A percentile compares a stretch with the other conserved stretches of the same genome.
Evolutionary conservation across 1,284 basidiomycete species (phyloP).

Genomic region (Leccinum glutinopallens): DNA sequence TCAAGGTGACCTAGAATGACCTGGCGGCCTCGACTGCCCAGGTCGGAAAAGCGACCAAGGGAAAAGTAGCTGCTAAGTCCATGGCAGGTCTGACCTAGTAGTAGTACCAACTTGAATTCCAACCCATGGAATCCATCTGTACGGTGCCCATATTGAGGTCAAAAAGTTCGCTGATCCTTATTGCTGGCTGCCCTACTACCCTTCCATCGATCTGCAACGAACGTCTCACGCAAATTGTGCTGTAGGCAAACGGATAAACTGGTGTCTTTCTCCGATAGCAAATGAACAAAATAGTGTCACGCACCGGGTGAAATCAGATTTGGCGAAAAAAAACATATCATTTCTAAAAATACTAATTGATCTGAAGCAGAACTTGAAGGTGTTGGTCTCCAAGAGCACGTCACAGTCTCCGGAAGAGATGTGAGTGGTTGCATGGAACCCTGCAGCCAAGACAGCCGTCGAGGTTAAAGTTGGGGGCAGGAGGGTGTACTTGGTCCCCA

Average conservation of each 20-base stretch:
- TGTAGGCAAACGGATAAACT: slow-evolving; percentile 95
- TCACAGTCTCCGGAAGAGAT: slow-evolving; percentile 81
- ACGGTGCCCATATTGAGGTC: slow-evolving; percentile 84
- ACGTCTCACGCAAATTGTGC: slow-evolving; percentile 47
- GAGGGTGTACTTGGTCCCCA: slow-evolving; percentile 91
- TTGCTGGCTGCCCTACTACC: slow-evolving; percentile 87
- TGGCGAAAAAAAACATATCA: slow-evolving; percentile 95
- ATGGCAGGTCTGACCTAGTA: slow-evolving; percentile 82
- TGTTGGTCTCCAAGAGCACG: slow-evolving; percentile 96
- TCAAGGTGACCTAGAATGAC: slow-evolving; percentile 36
- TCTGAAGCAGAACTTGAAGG: slow-evolving; percentile 83
- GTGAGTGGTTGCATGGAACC: slow-evolving; percentile 85
- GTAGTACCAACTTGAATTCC: slow-evolving; percentile 70
- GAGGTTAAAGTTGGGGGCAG: slow-evolving; percentile 73
- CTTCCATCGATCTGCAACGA: slow-evolving; percentile 93
- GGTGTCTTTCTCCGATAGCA: slow-evolving; percentile 99
- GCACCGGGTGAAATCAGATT: no score
- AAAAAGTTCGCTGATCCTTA: slow-evolving; percentile 94
- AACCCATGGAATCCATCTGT: slow-evolving; percentile 88
- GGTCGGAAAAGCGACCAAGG: slow-evolving; percentile 91
- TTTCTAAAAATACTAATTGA: slow-evolving; percentile 72
- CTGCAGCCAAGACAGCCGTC: slow-evolving; percentile 60
- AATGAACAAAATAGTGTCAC: slow-evolving; percentile 77
- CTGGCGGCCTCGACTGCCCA: slow-evolving; percentile 42
- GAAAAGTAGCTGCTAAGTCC: slow-evolving; percentile 91